Conservation (phyloP, 179 eudicot species). For the Amaranthus tricolor region DNA sequence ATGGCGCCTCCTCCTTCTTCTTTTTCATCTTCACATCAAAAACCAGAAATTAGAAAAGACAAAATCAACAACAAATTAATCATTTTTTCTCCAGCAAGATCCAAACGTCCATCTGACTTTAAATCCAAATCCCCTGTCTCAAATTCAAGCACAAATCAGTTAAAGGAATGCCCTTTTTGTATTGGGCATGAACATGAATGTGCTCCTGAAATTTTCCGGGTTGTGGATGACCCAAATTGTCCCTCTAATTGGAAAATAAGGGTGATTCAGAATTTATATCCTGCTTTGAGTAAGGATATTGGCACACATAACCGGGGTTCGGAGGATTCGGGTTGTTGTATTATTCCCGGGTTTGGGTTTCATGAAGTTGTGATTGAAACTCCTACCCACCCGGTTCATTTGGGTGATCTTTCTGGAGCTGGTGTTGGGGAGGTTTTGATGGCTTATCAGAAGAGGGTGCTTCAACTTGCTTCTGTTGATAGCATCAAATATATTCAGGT, state of each 20-base stretch:
- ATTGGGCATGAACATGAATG: slow-evolving; percentile 78
- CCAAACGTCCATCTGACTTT: slow-evolving; percentile 91
- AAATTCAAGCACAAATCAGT: slow-evolving; percentile 21
- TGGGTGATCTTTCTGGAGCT: slow-evolving; percentile 53
- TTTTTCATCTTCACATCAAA: slow-evolving; percentile 29
- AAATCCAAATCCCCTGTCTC: slow-evolving; percentile 71
- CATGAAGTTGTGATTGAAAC: slow-evolving; percentile 93
- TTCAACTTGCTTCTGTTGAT: slow-evolving; percentile 47
- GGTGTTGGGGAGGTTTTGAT: slow-evolving; percentile 63
- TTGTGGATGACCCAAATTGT: slow-evolving; percentile 39
- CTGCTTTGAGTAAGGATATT: slow-evolving; percentile 68
- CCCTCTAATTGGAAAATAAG: slow-evolving; percentile 57
- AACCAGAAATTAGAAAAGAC: slow-evolving; percentile 69
- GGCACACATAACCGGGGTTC: slow-evolving; percentile 19
- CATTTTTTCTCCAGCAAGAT: slow-evolving; percentile 78
- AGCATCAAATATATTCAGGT: slow-evolving; percentile 78
- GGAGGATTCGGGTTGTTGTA: slow-evolving; percentile 23
- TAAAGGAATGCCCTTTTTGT: slow-evolving; percentile 78
- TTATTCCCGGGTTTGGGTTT: slow-evolving; percentile 64
- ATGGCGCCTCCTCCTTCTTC: slow-evolving; percentile 25
- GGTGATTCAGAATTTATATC: slow-evolving; percentile 82
- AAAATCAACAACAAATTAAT: slow-evolving; percentile 67
- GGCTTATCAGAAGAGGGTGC: slow-evolving; percentile 74
- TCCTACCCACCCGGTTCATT: slow-evolving; percentile 62
- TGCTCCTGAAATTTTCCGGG: slow-evolving; percentile 90